phyloP scores from a whole-genome alignment of 768 basidiomycete genomes.

The Mycena albidolilacea region DNA sequence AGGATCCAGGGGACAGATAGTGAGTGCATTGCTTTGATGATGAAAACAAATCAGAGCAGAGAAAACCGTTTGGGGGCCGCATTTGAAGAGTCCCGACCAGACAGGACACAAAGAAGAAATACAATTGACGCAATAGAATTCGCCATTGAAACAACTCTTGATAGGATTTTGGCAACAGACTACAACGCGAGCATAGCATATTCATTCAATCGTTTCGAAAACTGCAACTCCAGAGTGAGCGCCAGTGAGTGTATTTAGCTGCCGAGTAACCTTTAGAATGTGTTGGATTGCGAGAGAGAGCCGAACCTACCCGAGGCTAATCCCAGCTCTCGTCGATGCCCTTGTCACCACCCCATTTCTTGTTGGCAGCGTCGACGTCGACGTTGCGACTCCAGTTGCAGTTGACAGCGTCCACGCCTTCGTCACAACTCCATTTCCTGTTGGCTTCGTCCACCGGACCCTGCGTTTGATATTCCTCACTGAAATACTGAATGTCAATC shows the following conservation, averaged over 20 bases:
- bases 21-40: too few relatives aligned
- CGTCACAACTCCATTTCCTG: background rate
- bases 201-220: background rate
- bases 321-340: background rate
- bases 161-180: too few relatives aligned
- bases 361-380: background rate
- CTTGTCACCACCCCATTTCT: background rate
- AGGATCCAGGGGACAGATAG: too few relatives aligned
- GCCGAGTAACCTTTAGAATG: background rate
- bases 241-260: slow-evolving; percentile 9
- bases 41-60: too few relatives aligned
- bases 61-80: too few relatives aligned
- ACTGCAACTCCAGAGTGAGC: slow-evolving; percentile 6
- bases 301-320: slow-evolving; percentile 9
- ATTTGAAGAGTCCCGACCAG: too few relatives aligned
- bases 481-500: background rate
- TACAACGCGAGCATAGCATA: background rate
- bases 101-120: too few relatives aligned
- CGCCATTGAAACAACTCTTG: too few relatives aligned
- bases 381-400: background rate
- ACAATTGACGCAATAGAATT: too few relatives aligned
- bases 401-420: background rate
- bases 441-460: background rate
- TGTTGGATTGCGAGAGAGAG: slow-evolving; percentile 1
- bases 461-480: slow-evolving; percentile 2